phyloP scores from a whole-genome alignment of 352 stramenopile species.

The Globisporangium recalcitrans region DNA sequence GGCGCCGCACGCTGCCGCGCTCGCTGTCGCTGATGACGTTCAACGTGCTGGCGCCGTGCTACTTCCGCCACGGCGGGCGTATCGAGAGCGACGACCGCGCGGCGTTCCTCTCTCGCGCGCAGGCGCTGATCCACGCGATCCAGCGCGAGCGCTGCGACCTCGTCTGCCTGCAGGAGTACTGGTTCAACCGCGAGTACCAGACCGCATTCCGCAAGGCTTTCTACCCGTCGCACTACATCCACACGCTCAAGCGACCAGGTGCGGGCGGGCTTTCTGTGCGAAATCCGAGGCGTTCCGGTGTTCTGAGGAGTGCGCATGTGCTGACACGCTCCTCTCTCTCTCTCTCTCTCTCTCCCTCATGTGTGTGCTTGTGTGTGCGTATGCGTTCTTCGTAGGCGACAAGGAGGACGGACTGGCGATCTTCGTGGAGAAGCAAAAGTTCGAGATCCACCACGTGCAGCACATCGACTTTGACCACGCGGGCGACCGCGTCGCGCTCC shows the following conservation, averaged over 20 bases:
- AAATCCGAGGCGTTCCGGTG: not conserved
- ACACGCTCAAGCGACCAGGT: slow-evolving; percentile 68
- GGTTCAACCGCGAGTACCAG: slow-evolving; percentile 80
- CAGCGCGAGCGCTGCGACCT: slow-evolving; percentile 70
- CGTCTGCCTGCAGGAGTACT: slow-evolving; percentile 84
- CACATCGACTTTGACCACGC: slow-evolving; percentile 67
- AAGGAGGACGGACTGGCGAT: slow-evolving; percentile 83
- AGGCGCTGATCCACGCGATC: slow-evolving; percentile 66
- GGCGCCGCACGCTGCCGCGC: slow-evolving; percentile 22
- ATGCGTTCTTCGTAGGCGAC: slow-evolving; percentile 22
- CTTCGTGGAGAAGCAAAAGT: slow-evolving; percentile 69
- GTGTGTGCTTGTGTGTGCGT: not conserved
- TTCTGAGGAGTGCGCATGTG: too few species aligned
- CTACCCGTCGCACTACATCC: slow-evolving; percentile 56
- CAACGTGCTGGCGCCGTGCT: slow-evolving; percentile 84
- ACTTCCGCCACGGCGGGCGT: slow-evolving; percentile 77
- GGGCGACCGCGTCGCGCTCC: slow-evolving; percentile 77
- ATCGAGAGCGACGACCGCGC: slow-evolving; percentile 58
- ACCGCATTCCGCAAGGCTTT: slow-evolving; percentile 58
- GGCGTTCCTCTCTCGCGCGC: slow-evolving; percentile 61
- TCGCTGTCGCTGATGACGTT: slow-evolving; percentile 84
- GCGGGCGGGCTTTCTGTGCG: not conserved
- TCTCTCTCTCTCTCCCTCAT: not conserved
- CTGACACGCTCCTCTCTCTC: not conserved
- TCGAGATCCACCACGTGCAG: slow-evolving; percentile 75